Evolutionary conservation across 768 basidiomycete genomes (phyloP).

Genomic region (Rubroboletus satanas): DNA sequence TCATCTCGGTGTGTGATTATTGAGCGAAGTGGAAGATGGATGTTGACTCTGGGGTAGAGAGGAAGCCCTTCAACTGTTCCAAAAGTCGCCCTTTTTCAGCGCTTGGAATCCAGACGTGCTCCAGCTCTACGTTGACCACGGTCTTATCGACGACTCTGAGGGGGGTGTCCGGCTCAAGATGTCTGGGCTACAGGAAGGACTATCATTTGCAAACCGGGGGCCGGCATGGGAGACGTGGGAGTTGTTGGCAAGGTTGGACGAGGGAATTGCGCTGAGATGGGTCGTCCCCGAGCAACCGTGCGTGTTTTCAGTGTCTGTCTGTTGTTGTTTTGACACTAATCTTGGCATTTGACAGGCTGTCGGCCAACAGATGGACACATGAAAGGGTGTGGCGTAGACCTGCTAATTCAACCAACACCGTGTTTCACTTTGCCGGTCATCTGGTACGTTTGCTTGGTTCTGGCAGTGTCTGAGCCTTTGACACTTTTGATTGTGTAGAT

Average conservation of each 20-base stretch:
- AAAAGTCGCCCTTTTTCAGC: constrained; percentile 59
- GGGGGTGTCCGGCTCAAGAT: constrained; percentile 60
- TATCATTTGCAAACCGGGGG: constrained; percentile 50
- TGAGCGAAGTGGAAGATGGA: neutral
- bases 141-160: constrained; percentile 34
- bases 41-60: constrained; percentile 37
- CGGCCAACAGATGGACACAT: constrained; percentile 6
- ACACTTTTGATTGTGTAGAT: constrained; percentile 15
- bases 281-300: constrained; percentile 24
- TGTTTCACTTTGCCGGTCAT: constrained; percentile 28
- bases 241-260: constrained; percentile 25
- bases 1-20: constrained; percentile 43
- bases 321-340: neutral
- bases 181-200: constrained; percentile 60
- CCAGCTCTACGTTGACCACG: constrained; percentile 57
- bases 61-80: constrained; percentile 52
- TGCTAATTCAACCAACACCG: constrained; percentile 26
- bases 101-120: constrained; percentile 67
- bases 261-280: constrained; percentile 28
- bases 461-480: neutral
- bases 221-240: constrained; percentile 26
- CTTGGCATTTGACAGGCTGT: too few species aligned
- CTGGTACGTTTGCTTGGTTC: constrained; percentile 20
- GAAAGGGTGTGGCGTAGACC: constrained; percentile 31
- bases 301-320: neutral